Conservation (phyloP, 495 filamentous ascomycete genomes). For the Cenococcum geophilum region DNA sequence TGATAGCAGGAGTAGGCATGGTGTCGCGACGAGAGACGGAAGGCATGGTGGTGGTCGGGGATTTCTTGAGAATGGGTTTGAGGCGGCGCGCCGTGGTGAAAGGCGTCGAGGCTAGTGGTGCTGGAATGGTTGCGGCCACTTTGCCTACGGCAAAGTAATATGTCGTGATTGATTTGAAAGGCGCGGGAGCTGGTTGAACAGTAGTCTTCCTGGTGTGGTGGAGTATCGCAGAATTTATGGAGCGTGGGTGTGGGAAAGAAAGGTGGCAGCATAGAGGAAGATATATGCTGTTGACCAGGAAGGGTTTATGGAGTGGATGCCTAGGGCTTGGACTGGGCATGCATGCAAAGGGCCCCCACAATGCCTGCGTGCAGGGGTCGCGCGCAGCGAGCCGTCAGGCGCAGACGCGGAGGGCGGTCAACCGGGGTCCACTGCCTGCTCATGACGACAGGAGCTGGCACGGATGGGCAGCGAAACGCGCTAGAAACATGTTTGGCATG, state of each 20-base stretch:
- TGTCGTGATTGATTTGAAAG: background rate
- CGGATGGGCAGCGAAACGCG: background rate
- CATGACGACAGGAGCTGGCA: conserved; percentile 3
- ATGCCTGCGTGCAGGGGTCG: background rate
- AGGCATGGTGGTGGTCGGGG: conserved; percentile 27
- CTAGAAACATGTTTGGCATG: conserved; percentile 1
- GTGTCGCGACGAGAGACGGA: conserved; percentile 24
- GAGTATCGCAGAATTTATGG: background rate
- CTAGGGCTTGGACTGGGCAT: background rate
- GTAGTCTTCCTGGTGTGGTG: background rate
- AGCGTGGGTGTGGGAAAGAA: background rate
- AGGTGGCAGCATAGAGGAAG: conserved; percentile 2
- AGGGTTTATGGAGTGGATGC: background rate
- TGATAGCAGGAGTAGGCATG: conserved; percentile 24
- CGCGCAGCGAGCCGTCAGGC: background rate
- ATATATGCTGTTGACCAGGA: background rate
- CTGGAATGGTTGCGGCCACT: background rate
- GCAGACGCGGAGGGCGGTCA: conserved; percentile 2
- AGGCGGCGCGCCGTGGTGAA: conserved; percentile 22
- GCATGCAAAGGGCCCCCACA: conserved; percentile 1
- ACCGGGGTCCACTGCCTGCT: background rate
- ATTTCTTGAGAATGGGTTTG: conserved; percentile 30
- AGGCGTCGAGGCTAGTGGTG: background rate
- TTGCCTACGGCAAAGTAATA: background rate
- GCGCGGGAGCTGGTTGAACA: background rate